phyloP scores from a whole-genome alignment of 2,329 filamentous ascomycete species.

The Macrophomina pseudophaseolina region DNA sequence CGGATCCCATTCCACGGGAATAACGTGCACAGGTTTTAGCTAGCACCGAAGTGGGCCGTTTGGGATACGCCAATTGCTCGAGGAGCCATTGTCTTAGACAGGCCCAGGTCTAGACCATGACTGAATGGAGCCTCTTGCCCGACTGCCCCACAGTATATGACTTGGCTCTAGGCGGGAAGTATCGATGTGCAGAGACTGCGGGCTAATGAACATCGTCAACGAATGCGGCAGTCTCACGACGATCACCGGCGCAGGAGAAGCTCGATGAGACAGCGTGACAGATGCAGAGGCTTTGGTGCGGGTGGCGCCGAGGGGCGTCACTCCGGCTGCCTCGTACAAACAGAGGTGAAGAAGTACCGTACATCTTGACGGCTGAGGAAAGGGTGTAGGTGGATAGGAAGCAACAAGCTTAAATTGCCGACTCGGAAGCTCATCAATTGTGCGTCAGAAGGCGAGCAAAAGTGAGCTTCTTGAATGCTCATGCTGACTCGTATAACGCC shows the following conservation, averaged over 20 bases:
- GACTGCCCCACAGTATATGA: conserved; percentile 9
- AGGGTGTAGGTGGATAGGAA: not conserved
- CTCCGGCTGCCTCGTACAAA: not conserved
- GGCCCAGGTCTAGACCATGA: conserved; percentile 1
- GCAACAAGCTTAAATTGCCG: not conserved
- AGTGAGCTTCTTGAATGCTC: not conserved
- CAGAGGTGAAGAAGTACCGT: not conserved
- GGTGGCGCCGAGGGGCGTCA: not conserved
- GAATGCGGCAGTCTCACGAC: not conserved
- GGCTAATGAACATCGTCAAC: not conserved
- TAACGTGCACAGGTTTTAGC: not conserved
- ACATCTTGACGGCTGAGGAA: not conserved
- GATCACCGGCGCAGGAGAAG: not conserved
- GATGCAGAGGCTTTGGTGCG: not conserved
- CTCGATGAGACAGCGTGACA: not conserved
- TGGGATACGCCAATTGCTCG: not conserved
- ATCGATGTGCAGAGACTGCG: conserved; percentile 18
- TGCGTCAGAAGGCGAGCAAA: not conserved
- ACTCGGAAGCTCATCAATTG: not conserved
- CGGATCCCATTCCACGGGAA: not conserved
- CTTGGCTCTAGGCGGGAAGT: conserved; percentile 11
- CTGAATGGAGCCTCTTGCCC: not conserved
- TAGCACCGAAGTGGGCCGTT: not conserved
- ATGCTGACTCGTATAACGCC: not conserved
- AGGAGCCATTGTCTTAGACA: conserved; percentile 19